Conservation (phyloP, 257 asterid genomes). For the Striga asiatica region DNA sequence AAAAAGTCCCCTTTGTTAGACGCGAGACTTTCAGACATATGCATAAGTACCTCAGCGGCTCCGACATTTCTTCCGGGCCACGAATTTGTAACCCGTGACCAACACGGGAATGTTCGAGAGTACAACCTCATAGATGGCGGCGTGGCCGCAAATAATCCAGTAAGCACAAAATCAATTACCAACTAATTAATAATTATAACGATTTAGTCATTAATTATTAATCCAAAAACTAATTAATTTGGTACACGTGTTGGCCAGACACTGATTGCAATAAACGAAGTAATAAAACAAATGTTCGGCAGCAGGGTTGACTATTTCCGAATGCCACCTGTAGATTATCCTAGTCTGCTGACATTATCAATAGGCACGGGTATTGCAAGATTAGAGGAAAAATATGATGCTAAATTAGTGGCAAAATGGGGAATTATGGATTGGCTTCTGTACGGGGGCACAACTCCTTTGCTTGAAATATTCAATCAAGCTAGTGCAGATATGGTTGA, state of each 20-base stretch:
- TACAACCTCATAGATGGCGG: constrained; percentile 56
- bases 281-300: constrained; percentile 37
- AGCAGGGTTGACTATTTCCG: constrained; percentile 28
- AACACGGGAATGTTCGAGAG: constrained; percentile 19
- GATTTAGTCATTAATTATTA: no score
- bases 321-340: constrained; percentile 30
- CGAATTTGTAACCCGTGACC: constrained; percentile 22
- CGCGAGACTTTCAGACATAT: constrained; percentile 49
- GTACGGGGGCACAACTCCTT: constrained; percentile 29
- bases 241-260: constrained; percentile 29
- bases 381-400: constrained; percentile 24
- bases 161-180: background rate
- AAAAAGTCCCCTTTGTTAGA: constrained; percentile 24
- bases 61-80: constrained; percentile 58
- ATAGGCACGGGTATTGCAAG: constrained; percentile 46
- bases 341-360: constrained; percentile 33
- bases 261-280: constrained; percentile 34
- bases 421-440: constrained; percentile 38
- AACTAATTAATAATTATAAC: no score
- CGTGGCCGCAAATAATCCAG: constrained; percentile 67
- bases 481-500: constrained; percentile 54
- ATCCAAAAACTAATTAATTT: no score
- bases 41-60: constrained; percentile 59
- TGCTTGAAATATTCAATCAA: constrained; percentile 39
- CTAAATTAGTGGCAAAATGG: constrained; percentile 34